Percentiles rank a stretch among this genome's conserved stretches.
Conservation (phyloP, 495 filamentous ascomycete species). For the Emericellopsis terricola region DNA sequence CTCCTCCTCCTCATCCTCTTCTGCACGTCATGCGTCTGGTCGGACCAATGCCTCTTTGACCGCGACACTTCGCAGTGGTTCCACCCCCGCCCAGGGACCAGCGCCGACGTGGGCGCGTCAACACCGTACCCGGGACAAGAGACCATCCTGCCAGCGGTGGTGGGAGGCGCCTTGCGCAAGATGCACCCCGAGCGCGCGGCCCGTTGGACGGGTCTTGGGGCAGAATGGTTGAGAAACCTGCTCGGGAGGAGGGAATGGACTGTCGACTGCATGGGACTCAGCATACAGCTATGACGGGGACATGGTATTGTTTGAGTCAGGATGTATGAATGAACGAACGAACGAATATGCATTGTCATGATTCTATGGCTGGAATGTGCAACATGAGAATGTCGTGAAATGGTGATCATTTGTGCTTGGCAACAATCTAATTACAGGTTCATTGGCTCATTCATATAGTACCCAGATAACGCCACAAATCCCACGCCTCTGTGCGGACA, state of each 20-base stretch:
- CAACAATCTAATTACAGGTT: background rate
- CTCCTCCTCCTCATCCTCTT: constrained; percentile 78
- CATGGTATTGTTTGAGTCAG: background rate
- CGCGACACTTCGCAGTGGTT: constrained; percentile 63
- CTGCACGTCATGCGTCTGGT: constrained; percentile 80
- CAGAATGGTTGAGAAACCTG: constrained; percentile 67
- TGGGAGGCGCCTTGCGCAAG: too few species aligned
- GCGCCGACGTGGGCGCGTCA: constrained; percentile 7
- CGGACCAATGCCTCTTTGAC: constrained; percentile 77
- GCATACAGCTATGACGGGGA: constrained; percentile 41
- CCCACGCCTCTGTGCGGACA: too few species aligned
- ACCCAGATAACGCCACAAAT: too few species aligned
- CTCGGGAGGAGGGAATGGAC: constrained; percentile 65
- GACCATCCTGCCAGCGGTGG: too few species aligned
- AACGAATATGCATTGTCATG: too few species aligned
- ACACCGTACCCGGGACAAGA: constrained; percentile 13
- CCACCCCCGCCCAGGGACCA: constrained; percentile 31
- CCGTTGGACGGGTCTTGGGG: constrained; percentile 64
- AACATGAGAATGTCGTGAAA: too few species aligned
- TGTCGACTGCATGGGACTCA: constrained; percentile 67
- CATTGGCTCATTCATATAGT: too few species aligned
- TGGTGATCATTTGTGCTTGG: background rate
- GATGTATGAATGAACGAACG: background rate
- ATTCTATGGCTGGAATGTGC: too few species aligned
- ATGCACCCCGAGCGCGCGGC: constrained; percentile 48